Percentiles rank a stretch among this genome's conserved stretches.
Evolutionary conservation across 495 filamentous ascomycete genomes (phyloP).

Genomic region (Thozetella sp.): DNA sequence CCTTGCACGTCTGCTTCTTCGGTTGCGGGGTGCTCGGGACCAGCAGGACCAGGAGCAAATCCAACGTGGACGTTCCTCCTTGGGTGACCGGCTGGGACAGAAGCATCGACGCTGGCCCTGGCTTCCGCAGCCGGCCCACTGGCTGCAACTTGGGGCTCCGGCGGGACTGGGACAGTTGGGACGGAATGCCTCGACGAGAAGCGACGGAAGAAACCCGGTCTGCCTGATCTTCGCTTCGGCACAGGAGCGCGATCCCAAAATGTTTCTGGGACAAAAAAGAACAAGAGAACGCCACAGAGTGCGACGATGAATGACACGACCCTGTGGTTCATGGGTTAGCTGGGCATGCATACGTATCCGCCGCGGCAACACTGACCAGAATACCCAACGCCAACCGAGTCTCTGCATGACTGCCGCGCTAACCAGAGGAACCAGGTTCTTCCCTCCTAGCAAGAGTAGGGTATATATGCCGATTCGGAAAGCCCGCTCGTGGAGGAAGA

Average conservation of each 20-base stretch:
- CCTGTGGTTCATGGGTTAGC: slow-evolving; percentile 46
- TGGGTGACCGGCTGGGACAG: background rate
- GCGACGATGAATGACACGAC: slow-evolving; percentile 85
- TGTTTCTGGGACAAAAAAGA: slow-evolving; percentile 93
- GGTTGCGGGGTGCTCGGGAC: background rate
- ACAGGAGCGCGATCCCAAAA: slow-evolving; percentile 91
- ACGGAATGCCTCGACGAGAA: slow-evolving; percentile 31
- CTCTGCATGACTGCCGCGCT: slow-evolving; percentile 83
- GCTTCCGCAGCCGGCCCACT: background rate
- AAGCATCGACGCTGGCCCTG: background rate
- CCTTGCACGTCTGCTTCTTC: background rate
- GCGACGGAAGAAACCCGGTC: slow-evolving; percentile 39
- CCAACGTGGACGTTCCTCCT: slow-evolving; percentile 48
- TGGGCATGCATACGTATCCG: too few relatives aligned
- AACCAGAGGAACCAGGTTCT: slow-evolving; percentile 87
- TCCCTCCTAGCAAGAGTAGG: slow-evolving; percentile 83
- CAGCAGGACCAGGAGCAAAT: slow-evolving; percentile 41
- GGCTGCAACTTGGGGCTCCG: background rate
- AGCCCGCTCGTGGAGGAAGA: slow-evolving; percentile 92
- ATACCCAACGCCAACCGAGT: slow-evolving; percentile 89
- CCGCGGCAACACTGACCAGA: slow-evolving; percentile 79
- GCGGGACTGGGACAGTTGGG: slow-evolving; percentile 2
- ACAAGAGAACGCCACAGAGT: slow-evolving; percentile 71
- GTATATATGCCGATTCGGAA: slow-evolving; percentile 98
- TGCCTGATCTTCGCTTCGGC: slow-evolving; percentile 40